Conservation (phyloP, 345 rosid species). For the Punica granatum region DNA sequence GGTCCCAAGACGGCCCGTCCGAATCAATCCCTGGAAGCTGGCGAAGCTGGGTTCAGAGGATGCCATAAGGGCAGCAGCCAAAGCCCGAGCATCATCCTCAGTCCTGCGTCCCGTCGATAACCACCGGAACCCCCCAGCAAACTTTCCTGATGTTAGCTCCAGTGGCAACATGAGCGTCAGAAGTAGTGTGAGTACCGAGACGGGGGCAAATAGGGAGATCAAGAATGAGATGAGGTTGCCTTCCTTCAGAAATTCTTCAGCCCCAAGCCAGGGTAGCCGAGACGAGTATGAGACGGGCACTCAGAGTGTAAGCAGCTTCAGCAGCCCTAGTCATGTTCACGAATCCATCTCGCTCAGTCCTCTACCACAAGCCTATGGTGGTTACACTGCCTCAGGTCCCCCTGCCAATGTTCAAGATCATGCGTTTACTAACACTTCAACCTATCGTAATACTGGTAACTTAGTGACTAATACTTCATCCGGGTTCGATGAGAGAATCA, state of each 20-base stretch:
- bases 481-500: slow-evolving; percentile 49
- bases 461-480: slow-evolving; percentile 20
- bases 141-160: slow-evolving; percentile 62
- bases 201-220: slow-evolving; percentile 49
- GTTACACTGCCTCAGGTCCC: slow-evolving; percentile 34
- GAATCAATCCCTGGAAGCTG: slow-evolving; percentile 85
- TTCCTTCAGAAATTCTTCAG: slow-evolving; percentile 49
- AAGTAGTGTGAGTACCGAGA: slow-evolving; percentile 81
- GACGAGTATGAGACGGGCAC: slow-evolving; percentile 87
- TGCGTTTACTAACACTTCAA: slow-evolving; percentile 29
- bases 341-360: slow-evolving; percentile 81
- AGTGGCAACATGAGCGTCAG: slow-evolving; percentile 70
- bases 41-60: slow-evolving; percentile 79
- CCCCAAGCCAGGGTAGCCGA: slow-evolving; percentile 84
- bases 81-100: slow-evolving; percentile 95
- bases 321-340: slow-evolving; percentile 83
- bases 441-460: slow-evolving; percentile 26
- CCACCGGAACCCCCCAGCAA: slow-evolving; percentile 23
- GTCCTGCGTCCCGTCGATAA: slow-evolving; percentile 69
- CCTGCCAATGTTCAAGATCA: slow-evolving; percentile 37
- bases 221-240: slow-evolving; percentile 48
- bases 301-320: slow-evolving; percentile 76
- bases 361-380: slow-evolving; percentile 27
- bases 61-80: slow-evolving; percentile 88
- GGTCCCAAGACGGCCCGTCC: slow-evolving; percentile 62